Conservation (phyloP, 2,329 filamentous ascomycete species). For the Domatiomyces catenatus region DNA sequence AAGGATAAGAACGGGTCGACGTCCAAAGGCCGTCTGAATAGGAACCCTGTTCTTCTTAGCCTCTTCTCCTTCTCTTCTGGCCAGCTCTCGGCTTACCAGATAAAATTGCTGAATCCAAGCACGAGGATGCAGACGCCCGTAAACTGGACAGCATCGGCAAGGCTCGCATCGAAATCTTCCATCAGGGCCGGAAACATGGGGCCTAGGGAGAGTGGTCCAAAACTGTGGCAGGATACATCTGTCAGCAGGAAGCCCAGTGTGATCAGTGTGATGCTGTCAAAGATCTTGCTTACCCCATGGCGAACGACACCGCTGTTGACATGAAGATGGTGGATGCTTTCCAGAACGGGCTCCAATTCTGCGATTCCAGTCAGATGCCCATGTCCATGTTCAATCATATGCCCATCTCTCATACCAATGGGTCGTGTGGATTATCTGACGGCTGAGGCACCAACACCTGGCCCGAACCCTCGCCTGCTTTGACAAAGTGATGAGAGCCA, state of each 20-base stretch:
- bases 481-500: constrained; percentile 49
- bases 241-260: too few species aligned
- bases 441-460: constrained; percentile 38
- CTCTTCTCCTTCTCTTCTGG: neutral
- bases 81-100: constrained; percentile 31
- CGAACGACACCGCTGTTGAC: constrained; percentile 34
- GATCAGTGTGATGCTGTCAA: too few species aligned
- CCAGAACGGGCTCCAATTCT: constrained; percentile 36
- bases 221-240: constrained; percentile 24
- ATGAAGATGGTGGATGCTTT: constrained; percentile 35
- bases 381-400: neutral
- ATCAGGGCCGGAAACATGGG: constrained; percentile 47
- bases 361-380: neutral
- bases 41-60: constrained; percentile 32
- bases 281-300: constrained; percentile 19
- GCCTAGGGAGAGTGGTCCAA: constrained; percentile 40
- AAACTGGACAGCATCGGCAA: constrained; percentile 41
- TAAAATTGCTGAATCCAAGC: constrained; percentile 44
- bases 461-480: constrained; percentile 24
- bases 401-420: constrained; percentile 21
- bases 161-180: constrained; percentile 37
- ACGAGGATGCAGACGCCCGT: constrained; percentile 42
- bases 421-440: constrained; percentile 32
- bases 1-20: constrained; percentile 38
- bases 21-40: constrained; percentile 39